Conservation (phyloP, 2,329 filamentous ascomycete species). For the Epichloe scottii region DNA sequence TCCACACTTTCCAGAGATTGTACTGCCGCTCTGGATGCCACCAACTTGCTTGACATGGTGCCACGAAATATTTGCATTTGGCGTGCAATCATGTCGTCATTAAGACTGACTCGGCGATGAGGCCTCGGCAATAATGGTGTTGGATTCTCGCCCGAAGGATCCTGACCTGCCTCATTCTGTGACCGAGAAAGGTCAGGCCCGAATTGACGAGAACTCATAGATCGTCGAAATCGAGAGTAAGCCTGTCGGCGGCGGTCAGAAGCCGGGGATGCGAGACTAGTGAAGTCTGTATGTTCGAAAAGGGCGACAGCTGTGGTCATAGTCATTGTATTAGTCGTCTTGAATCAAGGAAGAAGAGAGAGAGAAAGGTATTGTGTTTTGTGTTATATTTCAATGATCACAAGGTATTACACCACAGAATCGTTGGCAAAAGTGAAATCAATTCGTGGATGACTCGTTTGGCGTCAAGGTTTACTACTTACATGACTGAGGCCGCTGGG, state of each 20-base stretch:
- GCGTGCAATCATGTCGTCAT: constrained; percentile 23
- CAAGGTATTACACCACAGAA: no score
- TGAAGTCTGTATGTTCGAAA: not conserved
- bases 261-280: constrained; percentile 9
- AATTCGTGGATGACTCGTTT: not conserved
- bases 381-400: no score
- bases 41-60: constrained; percentile 28
- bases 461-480: not conserved
- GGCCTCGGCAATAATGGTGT: not conserved
- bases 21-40: constrained; percentile 35
- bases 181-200: constrained; percentile 12
- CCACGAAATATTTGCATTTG: constrained; percentile 35
- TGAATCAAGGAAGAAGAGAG: no score
- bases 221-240: constrained; percentile 16
- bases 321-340: not conserved
- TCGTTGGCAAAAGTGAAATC: not conserved
- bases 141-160: not conserved
- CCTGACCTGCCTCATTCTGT: constrained; percentile 10
- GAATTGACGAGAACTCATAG: constrained; percentile 12
- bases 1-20: constrained; percentile 33
- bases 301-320: not conserved
- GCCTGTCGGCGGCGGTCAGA: constrained; percentile 15
- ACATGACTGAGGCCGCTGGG: constrained; percentile 4
- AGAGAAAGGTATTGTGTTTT: no score
- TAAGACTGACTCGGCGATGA: constrained; percentile 5